Evolutionary conservation across 225 moss, liverwort and hornwort species (phyloP), one percentile per base, ranked within the genome.

Genomic region (Asterella californica): DNA sequence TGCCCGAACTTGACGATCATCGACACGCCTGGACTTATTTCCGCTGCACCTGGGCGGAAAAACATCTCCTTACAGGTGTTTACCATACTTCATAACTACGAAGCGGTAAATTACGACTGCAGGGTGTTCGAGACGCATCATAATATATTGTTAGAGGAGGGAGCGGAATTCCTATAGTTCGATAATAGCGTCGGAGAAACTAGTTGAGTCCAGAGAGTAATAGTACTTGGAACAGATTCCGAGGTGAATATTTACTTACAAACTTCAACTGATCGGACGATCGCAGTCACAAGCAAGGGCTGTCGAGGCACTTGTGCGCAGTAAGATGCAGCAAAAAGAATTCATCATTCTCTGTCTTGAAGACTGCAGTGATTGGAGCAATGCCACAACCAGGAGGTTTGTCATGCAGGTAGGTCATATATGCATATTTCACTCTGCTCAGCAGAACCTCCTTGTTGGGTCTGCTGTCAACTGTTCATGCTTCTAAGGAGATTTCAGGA

Each of bases 341-440:
- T 99, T 99, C 72, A 93, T 94, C 22, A 99, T 99, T 70, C 86
- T 99, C 42, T 99, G 97, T 79, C 91, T 99, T 57, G 97, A 99
- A 86, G 97, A 99, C 80, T 94, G 93, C 81, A 99, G 97, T 81
- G 97, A 99, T 75, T 99, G 97, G 97, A 99, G 90, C 79, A 99
- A 99, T 84, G 94, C 97, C 79, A 99, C 97, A 37, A 99, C 97
- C 67, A 87, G 97, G 79, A 89, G 94, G 74, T 89, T 99, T 83
- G 94, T 94, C 78, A 99, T 99, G 97, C 97, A 97, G 93, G 94
- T 93, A 78, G 46, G 54, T 30, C 48, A 14, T 32, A 15, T n/a
- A 32, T 53, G 49, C 74, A 74, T 74, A 27, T 54, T 53, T 45
- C 10, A 38, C 45, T n/a, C 10, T 60, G 24, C 38, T 37, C 22